Base-by-base conservation (phyloP, 1,284 basidiomycete species). In the Mycena citricolor region DNA sequence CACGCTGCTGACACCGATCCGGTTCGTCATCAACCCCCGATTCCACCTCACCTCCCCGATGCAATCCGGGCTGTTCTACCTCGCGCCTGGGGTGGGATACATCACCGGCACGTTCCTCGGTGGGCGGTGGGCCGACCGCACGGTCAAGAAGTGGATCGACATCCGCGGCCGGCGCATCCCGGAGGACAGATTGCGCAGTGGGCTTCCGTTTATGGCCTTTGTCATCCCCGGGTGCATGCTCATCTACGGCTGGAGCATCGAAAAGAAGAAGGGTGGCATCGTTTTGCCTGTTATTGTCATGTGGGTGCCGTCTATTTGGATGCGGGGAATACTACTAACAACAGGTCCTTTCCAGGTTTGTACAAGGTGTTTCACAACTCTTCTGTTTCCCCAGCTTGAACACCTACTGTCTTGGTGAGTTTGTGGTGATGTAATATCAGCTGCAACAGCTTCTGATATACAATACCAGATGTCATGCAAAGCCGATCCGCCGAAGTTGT, bases 391-490 rank as follows among this genome's bases (percentile, higher is more conserved):
- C 51, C 3, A 49, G 43, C 23, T 29, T 52, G 28, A 52, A 52
- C 41, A 52, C 51, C 4, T 52, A 52, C 25, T 52, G 47, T 33
- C 47, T 52, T 21, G 51, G 51, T n/a, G n/a, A n/a, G n/a, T 52
- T 8, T 4, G 51, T 33, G 19, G 3, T 30, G n/a, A n/a, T n/a
- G n/a, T n/a, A n/a, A n/a, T n/a, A n/a, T n/a, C n/a, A n/a, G n/a
- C n/a, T n/a, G n/a, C n/a, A n/a, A n/a, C n/a, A n/a, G n/a, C n/a
- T n/a, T n/a, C n/a, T n/a, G n/a, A n/a, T n/a, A n/a, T n/a, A n/a
- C n/a, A n/a, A n/a, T n/a, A n/a, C n/a, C 8, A 49, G 51, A 52
- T 25, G 51, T 52, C 16, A 52, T 49, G 51, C 51, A 52, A 40
- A 49, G 33, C 20, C 46, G 51, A 4, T 52, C 51, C 2, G 51